Conservation (phyloP, 768 basidiomycete genomes). For the Strobilomyces dryophilus region DNA sequence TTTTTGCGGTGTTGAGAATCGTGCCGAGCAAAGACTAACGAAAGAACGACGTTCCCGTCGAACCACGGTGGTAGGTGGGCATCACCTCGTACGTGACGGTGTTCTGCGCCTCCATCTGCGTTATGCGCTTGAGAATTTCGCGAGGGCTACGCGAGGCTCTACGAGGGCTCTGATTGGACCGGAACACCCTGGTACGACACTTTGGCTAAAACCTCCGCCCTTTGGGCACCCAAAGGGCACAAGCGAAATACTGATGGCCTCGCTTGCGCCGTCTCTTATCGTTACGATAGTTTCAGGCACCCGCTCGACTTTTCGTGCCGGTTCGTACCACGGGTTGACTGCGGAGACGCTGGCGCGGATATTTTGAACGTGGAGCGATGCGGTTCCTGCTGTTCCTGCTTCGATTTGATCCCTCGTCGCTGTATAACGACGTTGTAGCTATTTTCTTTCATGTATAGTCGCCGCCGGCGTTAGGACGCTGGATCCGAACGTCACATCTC, state of each 20-base stretch:
- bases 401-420: no score
- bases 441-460: neutral
- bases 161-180: no score
- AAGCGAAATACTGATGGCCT: no score
- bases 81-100: constrained; percentile 25
- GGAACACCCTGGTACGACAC: no score
- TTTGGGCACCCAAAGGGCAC: no score
- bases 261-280: neutral
- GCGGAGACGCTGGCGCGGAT: constrained; percentile 16
- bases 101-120: neutral
- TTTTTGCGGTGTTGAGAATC: constrained; percentile 35
- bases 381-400: no score
- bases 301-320: constrained; percentile 24
- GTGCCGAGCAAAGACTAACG: constrained; percentile 23
- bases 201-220: no score
- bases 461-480: neutral
- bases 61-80: constrained; percentile 23
- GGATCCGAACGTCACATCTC: no score
- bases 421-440: no score
- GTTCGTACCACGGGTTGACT: constrained; percentile 21
- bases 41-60: constrained; percentile 21
- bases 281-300: constrained; percentile 10
- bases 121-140: no score
- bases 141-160: no score
- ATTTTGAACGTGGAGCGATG: constrained; percentile 7